Evolutionary conservation across 371 early-diverging fungal genomes (phyloP), one percentile per base, ranked within the genome.

Genomic region (Mucor irregularis): DNA sequence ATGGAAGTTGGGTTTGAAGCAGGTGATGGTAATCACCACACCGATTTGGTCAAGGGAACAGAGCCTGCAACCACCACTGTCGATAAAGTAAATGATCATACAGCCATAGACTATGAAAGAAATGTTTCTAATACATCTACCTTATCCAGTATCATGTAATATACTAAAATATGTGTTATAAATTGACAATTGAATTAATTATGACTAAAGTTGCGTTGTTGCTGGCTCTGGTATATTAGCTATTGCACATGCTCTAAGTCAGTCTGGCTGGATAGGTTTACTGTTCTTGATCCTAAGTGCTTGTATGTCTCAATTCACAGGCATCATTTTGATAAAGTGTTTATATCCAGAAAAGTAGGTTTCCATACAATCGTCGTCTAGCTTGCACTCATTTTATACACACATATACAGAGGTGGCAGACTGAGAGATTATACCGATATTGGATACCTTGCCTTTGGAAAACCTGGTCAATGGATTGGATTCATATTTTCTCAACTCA

Each of bases 141-240:
- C 10, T 22, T 62, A 33, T 50, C 56, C 7, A 62, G 62, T 24
- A 62, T 62, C 31, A 62, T 62, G 62, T 62, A 51, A 50, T 21
- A 35, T 5, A 24, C n/a, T 22, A 13, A 39, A 28, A 42, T 21
- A 13, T 33, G 8, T 21, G 22, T 42, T 25, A 13, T 30, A 13
- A 14, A 29, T 14, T 52, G 7, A 33, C 25, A 21, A 8, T 16
- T 42, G 17, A 7, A 33, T 16, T 16, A 26, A n/a, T 22, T 39
- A 26, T 34, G 83, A 84, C 57, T 62, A 81, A 21, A 86, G 87
- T 30, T 89, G 92, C 71, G 89, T 92, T 5, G 82, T 91, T 24
- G 91, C 91, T 9, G 95, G 94, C 22, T 88, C 90, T 10, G 95
- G 95, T 17, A 85, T 91, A 22, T 73, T 94, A 9, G 92, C 92